A percentile compares a stretch with the other conserved stretches of the same genome.
phyloP scores from a whole-genome alignment of 2,329 filamentous ascomycete genomes.

The Coccinonectria pachysandricola region DNA sequence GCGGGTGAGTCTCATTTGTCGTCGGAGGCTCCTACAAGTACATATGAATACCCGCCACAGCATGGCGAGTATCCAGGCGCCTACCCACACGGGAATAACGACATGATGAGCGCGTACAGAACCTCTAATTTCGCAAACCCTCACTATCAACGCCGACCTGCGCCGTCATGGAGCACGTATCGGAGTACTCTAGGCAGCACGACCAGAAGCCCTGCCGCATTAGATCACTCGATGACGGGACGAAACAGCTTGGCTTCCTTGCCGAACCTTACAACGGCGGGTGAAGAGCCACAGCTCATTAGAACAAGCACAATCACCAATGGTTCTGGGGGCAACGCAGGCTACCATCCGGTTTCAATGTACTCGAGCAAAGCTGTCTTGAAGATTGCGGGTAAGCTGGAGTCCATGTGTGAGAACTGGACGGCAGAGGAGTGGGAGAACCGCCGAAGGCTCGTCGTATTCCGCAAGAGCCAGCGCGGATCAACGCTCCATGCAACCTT shows the following conservation, averaged over 20 bases:
- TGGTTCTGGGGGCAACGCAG: conserved; percentile 27
- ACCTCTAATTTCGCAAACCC: conserved; percentile 41
- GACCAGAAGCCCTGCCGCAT: conserved; percentile 32
- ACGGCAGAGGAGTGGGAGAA: conserved; percentile 68
- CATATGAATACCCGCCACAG: conserved; percentile 35
- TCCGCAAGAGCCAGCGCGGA: conserved; percentile 71
- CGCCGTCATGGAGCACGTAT: conserved; percentile 33
- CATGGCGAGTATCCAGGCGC: conserved; percentile 28
- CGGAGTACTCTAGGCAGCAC: conserved; percentile 29
- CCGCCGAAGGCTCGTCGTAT: conserved; percentile 77
- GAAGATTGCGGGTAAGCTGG: conserved; percentile 76
- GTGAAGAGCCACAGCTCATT: conserved; percentile 37
- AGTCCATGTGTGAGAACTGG: conserved; percentile 78
- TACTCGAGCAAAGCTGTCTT: conserved; percentile 78
- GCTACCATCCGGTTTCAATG: conserved; percentile 69
- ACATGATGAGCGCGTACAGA: conserved; percentile 47
- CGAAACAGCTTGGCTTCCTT: conserved; percentile 38
- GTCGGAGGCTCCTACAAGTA: conserved; percentile 32
- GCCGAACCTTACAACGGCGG: conserved; percentile 34
- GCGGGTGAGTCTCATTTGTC: conserved; percentile 27
- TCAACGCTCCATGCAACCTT: conserved; percentile 76
- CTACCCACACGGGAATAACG: conserved; percentile 34
- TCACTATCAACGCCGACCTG: conserved; percentile 31
- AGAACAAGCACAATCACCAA: conserved; percentile 44
- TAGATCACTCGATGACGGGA: conserved; percentile 32